These are phyloP conservation scores for Pseudogymnoascus sp. DNA, from an alignment of 2,329 filamentous ascomycete species.

Conservation along the genomic window DNA sequence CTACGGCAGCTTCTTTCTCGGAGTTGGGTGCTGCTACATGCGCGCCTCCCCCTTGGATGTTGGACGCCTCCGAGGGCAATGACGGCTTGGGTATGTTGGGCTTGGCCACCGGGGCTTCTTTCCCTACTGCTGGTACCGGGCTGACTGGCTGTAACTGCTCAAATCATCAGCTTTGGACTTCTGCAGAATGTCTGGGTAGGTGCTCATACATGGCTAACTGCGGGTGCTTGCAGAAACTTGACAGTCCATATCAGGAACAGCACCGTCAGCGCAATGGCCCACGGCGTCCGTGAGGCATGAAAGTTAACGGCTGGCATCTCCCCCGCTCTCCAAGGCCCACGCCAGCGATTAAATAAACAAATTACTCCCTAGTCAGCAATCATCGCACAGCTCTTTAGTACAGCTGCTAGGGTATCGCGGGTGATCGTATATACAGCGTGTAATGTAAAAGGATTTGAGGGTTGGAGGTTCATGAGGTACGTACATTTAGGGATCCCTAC, in stretches of 20 bases:
- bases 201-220: not conserved
- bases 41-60: not conserved
- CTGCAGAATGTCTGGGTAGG: not conserved
- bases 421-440: not conserved
- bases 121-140: not conserved
- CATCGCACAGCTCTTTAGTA: not conserved
- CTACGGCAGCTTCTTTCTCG: not conserved
- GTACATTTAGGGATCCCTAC: not conserved
- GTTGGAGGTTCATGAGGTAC: not conserved
- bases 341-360: not conserved
- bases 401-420: not conserved
- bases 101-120: not conserved
- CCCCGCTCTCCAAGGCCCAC: not conserved
- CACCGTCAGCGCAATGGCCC: conserved; percentile 3
- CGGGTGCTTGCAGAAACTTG: conserved; percentile 8
- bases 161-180: not conserved
- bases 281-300: not conserved
- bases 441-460: not conserved
- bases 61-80: not conserved
- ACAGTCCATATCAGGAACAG: conserved; percentile 11
- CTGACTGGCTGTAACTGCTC: not conserved
- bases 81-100: not conserved
- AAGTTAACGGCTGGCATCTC: conserved; percentile 5
- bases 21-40: not conserved
- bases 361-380: not conserved